Evolutionary conservation across 2,329 filamentous ascomycete genomes (phyloP), one percentile per base, ranked within the genome.

Genomic region (Stagonosporopsis cucurbitacearum): DNA sequence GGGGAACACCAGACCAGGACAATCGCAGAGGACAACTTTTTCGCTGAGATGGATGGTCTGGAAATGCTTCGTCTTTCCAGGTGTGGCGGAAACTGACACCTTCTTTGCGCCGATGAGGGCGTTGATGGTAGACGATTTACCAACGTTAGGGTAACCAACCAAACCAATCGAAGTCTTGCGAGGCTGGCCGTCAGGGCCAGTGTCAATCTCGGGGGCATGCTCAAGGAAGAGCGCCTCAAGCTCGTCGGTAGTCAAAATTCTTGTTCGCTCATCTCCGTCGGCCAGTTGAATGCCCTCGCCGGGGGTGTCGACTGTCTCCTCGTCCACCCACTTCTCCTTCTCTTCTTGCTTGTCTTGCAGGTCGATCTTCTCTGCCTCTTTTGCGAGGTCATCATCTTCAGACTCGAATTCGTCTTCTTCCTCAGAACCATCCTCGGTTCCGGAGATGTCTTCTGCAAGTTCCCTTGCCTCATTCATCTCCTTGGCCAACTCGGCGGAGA

Each of bases 41-140:
- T 95, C 90, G 56, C 90, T 95, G 28, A 99, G 86, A 73, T 97
- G 93, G 56, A 99, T 95, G 1, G 95, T 99, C 77, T 99, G 95
- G 80, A 99, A 99, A 71, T 99, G 95, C 81, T 99, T 99, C 13
- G 95, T 99, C 80, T 99, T 99, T 74, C 95, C 95, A 4, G 95
- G 95, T 1, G 95, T 99, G 13, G 94, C 89, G 15, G 95, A 99
- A 35, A 99, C 96, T 0, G 94, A 98, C 6, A 99, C 95, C 79
- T 98, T 99, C 81, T 98, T 99, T 51, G 95, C 88, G 46, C 96
- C 96, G 55, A 98, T 93, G n/a, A 99, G 85, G 37, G 95, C 94
- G 80, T 99, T 99, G 83, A 99, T 99, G 15, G 95, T 99, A 44
- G 93, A 97, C 1, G 96, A 99, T 80, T 99, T 99, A 79, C 95